Conservation (phyloP, 257 asterid species). For the Asclepias syriaca region DNA sequence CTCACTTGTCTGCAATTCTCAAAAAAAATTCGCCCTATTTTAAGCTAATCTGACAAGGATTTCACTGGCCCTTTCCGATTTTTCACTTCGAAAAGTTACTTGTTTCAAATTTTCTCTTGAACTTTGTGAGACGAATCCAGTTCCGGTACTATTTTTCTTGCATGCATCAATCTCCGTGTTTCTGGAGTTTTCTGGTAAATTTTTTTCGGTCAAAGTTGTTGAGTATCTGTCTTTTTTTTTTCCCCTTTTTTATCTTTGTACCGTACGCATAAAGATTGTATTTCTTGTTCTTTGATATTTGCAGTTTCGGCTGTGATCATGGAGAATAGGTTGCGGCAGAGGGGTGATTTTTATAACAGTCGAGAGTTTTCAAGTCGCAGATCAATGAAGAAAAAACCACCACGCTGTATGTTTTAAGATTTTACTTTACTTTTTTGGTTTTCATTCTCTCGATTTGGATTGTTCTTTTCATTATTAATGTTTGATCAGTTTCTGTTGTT, state of each 20-base stretch:
- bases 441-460: not conserved
- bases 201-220: not conserved
- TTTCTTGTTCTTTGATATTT: not conserved
- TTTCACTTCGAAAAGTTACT: not conserved
- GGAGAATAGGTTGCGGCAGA: conserved; percentile 16
- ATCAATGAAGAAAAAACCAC: conserved; percentile 18
- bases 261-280: not conserved
- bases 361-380: conserved; percentile 14
- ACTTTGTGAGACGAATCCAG: conserved; percentile 17
- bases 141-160: conserved; percentile 1
- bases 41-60: conserved; percentile 20
- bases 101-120: conserved; percentile 5
- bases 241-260: not conserved
- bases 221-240: not conserved
- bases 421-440: not conserved
- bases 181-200: conserved; percentile 10
- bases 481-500: not conserved
- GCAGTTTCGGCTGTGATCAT: conserved; percentile 12
- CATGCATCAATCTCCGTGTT: conserved; percentile 7
- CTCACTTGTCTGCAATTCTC: not conserved
- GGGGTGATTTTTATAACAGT: conserved; percentile 2
- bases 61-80: conserved; percentile 19
- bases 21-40: conserved; percentile 19
- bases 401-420: conserved; percentile 14
- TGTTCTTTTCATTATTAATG: not conserved